These are phyloP conservation scores for Raddia guianensis DNA, from an alignment of 176 grass and related monocot genomes.

Conservation along the genomic window DNA sequence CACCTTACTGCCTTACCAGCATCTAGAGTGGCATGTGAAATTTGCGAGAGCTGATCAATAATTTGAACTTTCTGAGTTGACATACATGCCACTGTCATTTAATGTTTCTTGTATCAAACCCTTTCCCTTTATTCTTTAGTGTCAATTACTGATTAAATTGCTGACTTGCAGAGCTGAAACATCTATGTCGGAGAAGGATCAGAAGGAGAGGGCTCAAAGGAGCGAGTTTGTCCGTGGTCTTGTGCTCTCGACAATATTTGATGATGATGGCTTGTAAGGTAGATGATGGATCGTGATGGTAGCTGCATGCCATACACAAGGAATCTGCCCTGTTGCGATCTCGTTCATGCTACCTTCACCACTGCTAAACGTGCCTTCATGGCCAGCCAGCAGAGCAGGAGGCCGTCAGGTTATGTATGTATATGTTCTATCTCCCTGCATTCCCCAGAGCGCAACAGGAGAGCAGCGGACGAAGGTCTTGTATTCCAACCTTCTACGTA, in stretches of 20 bases:
- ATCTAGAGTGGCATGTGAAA: not conserved
- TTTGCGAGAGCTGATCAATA: not conserved
- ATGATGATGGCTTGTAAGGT: constrained; percentile 45
- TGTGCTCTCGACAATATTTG: constrained; percentile 53
- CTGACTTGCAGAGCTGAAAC: constrained; percentile 40
- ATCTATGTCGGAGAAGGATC: constrained; percentile 58
- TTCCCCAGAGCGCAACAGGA: constrained; percentile 24
- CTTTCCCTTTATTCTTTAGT: not conserved
- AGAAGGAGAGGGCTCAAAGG: constrained; percentile 48
- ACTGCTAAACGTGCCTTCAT: not conserved
- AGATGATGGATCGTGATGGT: constrained; percentile 17
- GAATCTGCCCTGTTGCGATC: not conserved
- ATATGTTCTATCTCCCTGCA: constrained; percentile 24
- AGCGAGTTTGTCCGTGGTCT: constrained; percentile 43
- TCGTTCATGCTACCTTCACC: constrained; percentile 19
- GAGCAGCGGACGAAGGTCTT: constrained; percentile 14
- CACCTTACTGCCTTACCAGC: not conserved
- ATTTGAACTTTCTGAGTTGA: constrained; percentile 7
- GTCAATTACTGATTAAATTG: constrained; percentile 27
- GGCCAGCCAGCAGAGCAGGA: constrained; percentile 1
- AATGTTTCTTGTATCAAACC: not conserved
- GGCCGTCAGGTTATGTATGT: constrained; percentile 11
- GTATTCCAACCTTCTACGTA: constrained; percentile 16
- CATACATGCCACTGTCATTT: not conserved
- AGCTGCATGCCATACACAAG: constrained; percentile 14